A percentile compares a stretch with the other conserved stretches of the same genome.
These are phyloP conservation scores for Erucastrum elatum DNA, from an alignment of 345 rosid genomes.

Conservation along the genomic window DNA sequence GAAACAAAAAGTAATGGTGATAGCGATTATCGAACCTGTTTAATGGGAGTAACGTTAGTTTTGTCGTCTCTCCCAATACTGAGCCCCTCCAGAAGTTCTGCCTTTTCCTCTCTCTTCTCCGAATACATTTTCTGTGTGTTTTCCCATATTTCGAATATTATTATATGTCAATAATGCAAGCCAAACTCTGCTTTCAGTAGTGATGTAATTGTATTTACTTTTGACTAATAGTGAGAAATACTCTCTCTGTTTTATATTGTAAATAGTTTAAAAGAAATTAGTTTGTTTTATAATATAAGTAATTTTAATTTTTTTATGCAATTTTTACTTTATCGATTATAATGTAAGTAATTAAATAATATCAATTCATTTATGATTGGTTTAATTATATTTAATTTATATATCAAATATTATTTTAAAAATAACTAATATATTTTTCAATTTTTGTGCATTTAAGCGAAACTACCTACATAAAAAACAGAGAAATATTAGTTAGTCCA, in stretches of 20 bases:
- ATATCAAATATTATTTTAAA: too few relatives aligned
- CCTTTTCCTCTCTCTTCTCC: constrained; percentile 67
- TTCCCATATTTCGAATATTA: neutral
- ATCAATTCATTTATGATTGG: too few relatives aligned
- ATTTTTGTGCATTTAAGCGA: too few relatives aligned
- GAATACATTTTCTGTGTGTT: constrained; percentile 60
- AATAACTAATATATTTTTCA: too few relatives aligned
- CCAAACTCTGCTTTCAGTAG: constrained; percentile 3
- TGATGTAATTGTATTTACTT: neutral
- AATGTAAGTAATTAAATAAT: too few relatives aligned
- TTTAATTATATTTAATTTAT: too few relatives aligned
- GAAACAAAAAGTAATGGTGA: neutral
- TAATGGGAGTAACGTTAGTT: constrained; percentile 50
- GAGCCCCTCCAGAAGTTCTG: constrained; percentile 61
- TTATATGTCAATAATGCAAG: constrained; percentile 13
- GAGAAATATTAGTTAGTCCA: neutral
- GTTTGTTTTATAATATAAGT: too few relatives aligned
- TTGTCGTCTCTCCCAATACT: constrained; percentile 51
- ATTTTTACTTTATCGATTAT: too few relatives aligned
- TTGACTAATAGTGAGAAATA: neutral
- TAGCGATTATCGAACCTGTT: constrained; percentile 51
- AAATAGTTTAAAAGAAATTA: too few relatives aligned
- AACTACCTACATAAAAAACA: too few relatives aligned
- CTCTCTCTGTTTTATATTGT: too few relatives aligned
- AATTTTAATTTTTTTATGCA: too few relatives aligned